phyloP scores from a whole-genome alignment of 306 rosid genomes.

The Potentilla sterilis region DNA sequence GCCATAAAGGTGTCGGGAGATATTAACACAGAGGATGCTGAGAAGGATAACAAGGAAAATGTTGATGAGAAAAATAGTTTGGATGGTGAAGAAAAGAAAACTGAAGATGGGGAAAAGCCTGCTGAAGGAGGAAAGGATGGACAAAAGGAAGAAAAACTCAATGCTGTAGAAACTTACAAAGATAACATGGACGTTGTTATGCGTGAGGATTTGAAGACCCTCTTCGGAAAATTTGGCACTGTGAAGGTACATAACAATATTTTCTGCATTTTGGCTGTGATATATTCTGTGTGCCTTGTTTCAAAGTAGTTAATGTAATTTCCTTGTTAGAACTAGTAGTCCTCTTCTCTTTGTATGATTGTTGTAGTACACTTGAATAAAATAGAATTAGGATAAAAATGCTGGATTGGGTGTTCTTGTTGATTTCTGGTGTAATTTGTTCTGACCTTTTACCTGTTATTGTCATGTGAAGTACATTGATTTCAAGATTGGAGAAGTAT shows the following conservation, averaged over 20 bases:
- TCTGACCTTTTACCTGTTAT: conserved; percentile 18
- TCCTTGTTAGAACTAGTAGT: neutral
- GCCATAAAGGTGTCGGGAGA: conserved; percentile 29
- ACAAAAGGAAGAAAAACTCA: conserved; percentile 40
- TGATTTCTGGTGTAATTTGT: conserved; percentile 5
- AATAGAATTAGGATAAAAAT: neutral
- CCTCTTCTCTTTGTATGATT: neutral
- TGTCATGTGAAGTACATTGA: conserved; percentile 56
- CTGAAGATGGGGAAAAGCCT: conserved; percentile 38
- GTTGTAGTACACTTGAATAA: neutral
- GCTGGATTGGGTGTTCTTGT: neutral
- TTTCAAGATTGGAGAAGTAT: conserved; percentile 80
- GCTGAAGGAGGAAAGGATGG: conserved; percentile 31
- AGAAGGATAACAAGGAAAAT: conserved; percentile 22
- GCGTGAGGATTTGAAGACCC: conserved; percentile 79
- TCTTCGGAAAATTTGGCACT: conserved; percentile 68
- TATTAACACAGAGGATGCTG: conserved; percentile 21
- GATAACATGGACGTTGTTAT: conserved; percentile 71
- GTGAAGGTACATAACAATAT: conserved; percentile 54
- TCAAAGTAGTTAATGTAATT: neutral
- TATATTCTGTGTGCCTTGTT: neutral
- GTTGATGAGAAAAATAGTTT: conserved; percentile 29
- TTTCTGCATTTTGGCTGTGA: conserved; percentile 8
- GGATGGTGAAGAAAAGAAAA: conserved; percentile 39
- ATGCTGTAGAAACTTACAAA: conserved; percentile 40